Evolutionary conservation across 2,329 filamentous ascomycete species (phyloP).

Genomic region (Stachybotrys echinatus): DNA sequence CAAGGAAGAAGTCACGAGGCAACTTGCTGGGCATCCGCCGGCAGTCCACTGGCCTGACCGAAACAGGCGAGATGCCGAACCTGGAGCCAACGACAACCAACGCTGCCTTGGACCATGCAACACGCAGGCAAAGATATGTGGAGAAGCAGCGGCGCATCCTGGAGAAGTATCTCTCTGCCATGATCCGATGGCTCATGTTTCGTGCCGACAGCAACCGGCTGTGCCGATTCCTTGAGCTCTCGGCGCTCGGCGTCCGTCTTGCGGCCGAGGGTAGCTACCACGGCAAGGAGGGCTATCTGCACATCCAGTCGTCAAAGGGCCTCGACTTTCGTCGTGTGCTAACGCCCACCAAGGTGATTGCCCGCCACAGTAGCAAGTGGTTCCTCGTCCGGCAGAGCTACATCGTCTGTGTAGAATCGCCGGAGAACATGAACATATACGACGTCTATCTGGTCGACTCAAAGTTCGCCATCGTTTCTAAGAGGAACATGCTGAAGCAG

Average conservation of each 20-base stretch:
- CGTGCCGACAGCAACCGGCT: constrained; percentile 90
- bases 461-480: constrained; percentile 76
- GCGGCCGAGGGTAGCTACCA: constrained; percentile 96
- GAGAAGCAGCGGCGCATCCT: constrained; percentile 80
- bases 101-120: constrained; percentile 42
- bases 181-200: constrained; percentile 97
- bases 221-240: constrained; percentile 93
- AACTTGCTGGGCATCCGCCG: constrained; percentile 48
- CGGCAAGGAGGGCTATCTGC: constrained; percentile 90
- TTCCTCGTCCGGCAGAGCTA: constrained; percentile 98
- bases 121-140: constrained; percentile 55
- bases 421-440: constrained; percentile 97
- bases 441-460: constrained; percentile 97
- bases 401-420: constrained; percentile 95
- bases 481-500: constrained; percentile 52
- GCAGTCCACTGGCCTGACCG: constrained; percentile 45
- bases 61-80: constrained; percentile 39
- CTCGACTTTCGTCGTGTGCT: constrained; percentile 79
- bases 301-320: constrained; percentile 87
- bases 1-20: constrained; percentile 47
- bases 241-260: constrained; percentile 85
- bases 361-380: constrained; percentile 88
- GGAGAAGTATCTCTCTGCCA: constrained; percentile 84
- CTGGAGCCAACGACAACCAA: constrained; percentile 39
- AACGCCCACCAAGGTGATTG: constrained; percentile 72